These are phyloP conservation scores for Daldinia decipiens DNA, from an alignment of 495 filamentous ascomycete species.

Conservation along the genomic window DNA sequence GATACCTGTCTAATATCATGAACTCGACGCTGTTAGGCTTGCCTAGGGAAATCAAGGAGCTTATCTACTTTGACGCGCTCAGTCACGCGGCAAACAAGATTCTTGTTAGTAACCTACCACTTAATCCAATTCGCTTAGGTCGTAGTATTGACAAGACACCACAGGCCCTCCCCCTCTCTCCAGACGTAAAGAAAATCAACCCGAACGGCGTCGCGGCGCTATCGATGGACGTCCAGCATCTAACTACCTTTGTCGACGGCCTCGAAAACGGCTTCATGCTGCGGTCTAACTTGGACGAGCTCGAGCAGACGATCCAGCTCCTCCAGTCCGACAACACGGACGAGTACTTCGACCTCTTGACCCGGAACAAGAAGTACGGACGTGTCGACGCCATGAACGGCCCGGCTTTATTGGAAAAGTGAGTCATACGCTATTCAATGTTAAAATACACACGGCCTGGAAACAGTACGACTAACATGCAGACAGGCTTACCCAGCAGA, in stretches of 20 bases:
- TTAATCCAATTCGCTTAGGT: not conserved
- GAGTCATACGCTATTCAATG: constrained; percentile 36
- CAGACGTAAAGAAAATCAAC: constrained; percentile 84
- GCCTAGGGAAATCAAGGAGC: constrained; percentile 92
- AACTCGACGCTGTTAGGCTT: constrained; percentile 89
- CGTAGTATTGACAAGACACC: not conserved
- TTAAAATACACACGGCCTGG: not conserved
- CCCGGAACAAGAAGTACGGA: constrained; percentile 89
- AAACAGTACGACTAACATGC: constrained; percentile 50
- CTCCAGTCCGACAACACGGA: constrained; percentile 90
- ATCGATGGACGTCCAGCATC: constrained; percentile 81
- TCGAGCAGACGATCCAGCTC: constrained; percentile 86
- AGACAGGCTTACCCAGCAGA: constrained; percentile 68
- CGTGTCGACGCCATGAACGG: constrained; percentile 91
- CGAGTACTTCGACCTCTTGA: constrained; percentile 91
- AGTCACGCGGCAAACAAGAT: constrained; percentile 90
- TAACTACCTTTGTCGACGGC: constrained; percentile 83
- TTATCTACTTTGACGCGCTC: constrained; percentile 97
- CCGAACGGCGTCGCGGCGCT: constrained; percentile 84
- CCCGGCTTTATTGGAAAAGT: constrained; percentile 89
- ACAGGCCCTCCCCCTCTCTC: constrained; percentile 81
- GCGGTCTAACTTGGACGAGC: constrained; percentile 85
- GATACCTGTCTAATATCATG: constrained; percentile 97
- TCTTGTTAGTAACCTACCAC: constrained; percentile 62
- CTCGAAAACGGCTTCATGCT: constrained; percentile 82